Evolutionary conservation across 2,329 filamentous ascomycete species (phyloP).

Genomic region (Calonectria henricotiae): DNA sequence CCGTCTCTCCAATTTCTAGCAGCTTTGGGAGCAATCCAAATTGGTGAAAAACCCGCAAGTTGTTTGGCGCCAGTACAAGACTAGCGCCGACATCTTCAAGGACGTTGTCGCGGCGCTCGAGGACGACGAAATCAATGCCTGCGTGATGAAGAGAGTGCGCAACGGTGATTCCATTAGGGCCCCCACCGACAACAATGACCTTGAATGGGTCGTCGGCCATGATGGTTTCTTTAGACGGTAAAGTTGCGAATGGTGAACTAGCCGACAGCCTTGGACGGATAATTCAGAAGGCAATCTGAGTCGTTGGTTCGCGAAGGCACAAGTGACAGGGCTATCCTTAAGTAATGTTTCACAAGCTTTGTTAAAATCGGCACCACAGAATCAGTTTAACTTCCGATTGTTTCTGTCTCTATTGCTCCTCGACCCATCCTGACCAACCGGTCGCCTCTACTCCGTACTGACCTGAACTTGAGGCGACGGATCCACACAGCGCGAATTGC

Average conservation of each 20-base stretch:
- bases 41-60: constrained; percentile 29
- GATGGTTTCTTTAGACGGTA: not conserved
- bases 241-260: not conserved
- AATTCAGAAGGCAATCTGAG: not conserved
- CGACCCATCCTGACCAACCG: not conserved
- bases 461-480: not conserved
- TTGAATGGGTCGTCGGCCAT: not conserved
- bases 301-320: not conserved
- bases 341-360: not conserved
- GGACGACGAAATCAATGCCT: constrained; percentile 50
- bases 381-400: not conserved
- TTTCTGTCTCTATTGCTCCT: not conserved
- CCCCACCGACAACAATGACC: constrained; percentile 2
- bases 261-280: no score
- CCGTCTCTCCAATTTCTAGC: constrained; percentile 13
- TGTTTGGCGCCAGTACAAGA: constrained; percentile 21
- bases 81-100: constrained; percentile 45
- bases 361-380: not conserved
- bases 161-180: not conserved
- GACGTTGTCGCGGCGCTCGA: constrained; percentile 50
- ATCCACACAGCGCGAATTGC: not conserved
- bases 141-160: constrained; percentile 16
- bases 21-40: constrained; percentile 16
- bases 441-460: not conserved
- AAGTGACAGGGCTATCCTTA: constrained; percentile 1